phyloP scores from a whole-genome alignment of 139 green algal species.

The Picocystis salinarum region DNA sequence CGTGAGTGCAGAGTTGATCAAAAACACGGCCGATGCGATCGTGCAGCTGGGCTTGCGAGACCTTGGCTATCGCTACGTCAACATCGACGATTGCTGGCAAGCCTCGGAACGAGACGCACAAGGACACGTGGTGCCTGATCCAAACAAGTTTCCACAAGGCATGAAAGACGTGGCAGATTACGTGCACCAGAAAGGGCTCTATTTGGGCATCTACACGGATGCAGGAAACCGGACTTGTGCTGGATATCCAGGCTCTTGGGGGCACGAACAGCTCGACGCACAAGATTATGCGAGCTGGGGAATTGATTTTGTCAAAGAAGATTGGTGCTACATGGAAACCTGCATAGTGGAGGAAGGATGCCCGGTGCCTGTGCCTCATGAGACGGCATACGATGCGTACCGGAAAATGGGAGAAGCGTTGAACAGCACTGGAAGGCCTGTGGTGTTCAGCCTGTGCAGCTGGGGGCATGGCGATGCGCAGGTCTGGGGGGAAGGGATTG shows the following conservation, averaged over 20 bases:
- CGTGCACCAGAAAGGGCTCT: slow-evolving; percentile 23
- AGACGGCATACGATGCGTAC: slow-evolving; percentile 18
- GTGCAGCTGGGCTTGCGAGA: slow-evolving; percentile 13
- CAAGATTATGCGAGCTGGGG: slow-evolving; percentile 43
- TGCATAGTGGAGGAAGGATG: background rate
- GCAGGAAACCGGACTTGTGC: slow-evolving; percentile 39
- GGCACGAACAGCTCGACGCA: slow-evolving; percentile 43
- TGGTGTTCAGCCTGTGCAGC: slow-evolving; percentile 46
- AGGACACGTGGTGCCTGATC: slow-evolving; percentile 2
- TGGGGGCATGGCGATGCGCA: slow-evolving; percentile 47
- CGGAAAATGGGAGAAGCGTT: slow-evolving; percentile 43
- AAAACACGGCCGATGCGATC: slow-evolving; percentile 18
- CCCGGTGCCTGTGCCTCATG: background rate
- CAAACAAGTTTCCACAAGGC: slow-evolving; percentile 6
- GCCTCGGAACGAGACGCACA: background rate
- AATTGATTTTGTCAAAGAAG: slow-evolving; percentile 56
- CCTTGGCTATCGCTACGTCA: slow-evolving; percentile 17
- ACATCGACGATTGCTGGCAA: slow-evolving; percentile 13
- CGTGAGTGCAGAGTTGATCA: too few species aligned
- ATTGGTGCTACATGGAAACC: slow-evolving; percentile 31
- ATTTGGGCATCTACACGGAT: slow-evolving; percentile 52
- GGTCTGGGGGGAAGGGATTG: slow-evolving; percentile 23
- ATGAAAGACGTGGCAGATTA: slow-evolving; percentile 17
- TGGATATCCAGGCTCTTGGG: slow-evolving; percentile 33
- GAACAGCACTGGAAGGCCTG: slow-evolving; percentile 32